A percentile compares a stretch with the other conserved stretches of the same genome.
Evolutionary conservation across 352 stramenopile genomes (phyloP).

Genomic region (Pythium angustatum): DNA sequence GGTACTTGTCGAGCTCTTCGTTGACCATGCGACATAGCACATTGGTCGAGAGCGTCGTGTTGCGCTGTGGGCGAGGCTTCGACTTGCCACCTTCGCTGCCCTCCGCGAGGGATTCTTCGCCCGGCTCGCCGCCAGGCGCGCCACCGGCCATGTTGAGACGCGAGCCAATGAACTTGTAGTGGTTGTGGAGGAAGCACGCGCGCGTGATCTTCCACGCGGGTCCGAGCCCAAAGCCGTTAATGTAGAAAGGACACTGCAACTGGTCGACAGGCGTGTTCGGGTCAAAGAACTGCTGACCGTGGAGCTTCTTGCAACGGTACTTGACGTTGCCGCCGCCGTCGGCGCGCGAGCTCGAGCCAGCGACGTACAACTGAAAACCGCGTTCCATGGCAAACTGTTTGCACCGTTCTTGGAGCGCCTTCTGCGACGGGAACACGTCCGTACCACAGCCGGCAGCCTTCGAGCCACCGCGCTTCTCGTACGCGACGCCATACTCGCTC

Average conservation of each 20-base stretch:
- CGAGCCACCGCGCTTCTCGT: slow-evolving; percentile 73
- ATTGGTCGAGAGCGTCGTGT: slow-evolving; percentile 83
- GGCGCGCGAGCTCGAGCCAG: slow-evolving; percentile 60
- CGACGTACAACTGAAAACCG: slow-evolving; percentile 73
- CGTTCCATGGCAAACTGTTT: slow-evolving; percentile 78
- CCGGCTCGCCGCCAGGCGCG: slow-evolving; percentile 8
- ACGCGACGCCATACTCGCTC: slow-evolving; percentile 67
- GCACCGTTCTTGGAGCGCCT: slow-evolving; percentile 68
- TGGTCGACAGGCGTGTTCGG: slow-evolving; percentile 43
- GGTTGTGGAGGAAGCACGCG: slow-evolving; percentile 77
- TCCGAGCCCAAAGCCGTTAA: slow-evolving; percentile 74
- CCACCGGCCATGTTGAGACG: slow-evolving; percentile 25
- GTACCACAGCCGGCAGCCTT: slow-evolving; percentile 50
- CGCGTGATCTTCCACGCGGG: slow-evolving; percentile 74
- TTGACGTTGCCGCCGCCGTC: slow-evolving; percentile 82
- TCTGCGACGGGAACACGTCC: slow-evolving; percentile 64
- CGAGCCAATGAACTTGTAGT: slow-evolving; percentile 85
- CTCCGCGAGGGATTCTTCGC: not conserved
- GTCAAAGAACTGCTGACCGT: slow-evolving; percentile 80
- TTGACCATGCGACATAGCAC: slow-evolving; percentile 71
- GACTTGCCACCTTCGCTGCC: slow-evolving; percentile 1
- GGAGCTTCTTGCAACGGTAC: slow-evolving; percentile 81
- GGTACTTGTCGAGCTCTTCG: slow-evolving; percentile 66
- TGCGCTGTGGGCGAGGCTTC: slow-evolving; percentile 42
- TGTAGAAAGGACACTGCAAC: slow-evolving; percentile 79